Base-by-base conservation (phyloP, 208 protist species). In the Acanthamoeba culbertsoni region DNA sequence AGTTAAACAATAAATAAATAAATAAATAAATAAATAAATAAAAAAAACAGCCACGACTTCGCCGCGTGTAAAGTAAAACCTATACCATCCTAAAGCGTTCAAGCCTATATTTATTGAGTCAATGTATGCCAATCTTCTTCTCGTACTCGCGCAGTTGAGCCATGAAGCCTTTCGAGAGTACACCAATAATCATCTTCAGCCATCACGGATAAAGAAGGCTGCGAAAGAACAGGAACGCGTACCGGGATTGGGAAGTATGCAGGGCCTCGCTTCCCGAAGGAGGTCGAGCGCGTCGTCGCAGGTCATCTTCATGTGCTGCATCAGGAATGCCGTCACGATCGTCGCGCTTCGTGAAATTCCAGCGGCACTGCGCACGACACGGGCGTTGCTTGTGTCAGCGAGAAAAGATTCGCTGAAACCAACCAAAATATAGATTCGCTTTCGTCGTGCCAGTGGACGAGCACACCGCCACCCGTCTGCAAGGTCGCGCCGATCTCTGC, bases 321-420 rank as follows among this genome's bases (percentile, higher is more conserved):
- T 79, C 71, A 79, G 33, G 31, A 79, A 79, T 1, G 71, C 71
- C 0, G 20, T 79, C 7, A 79, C 71, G 12, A 79, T 79, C 42
- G 71, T 79, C 26, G 71, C 71, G n/a, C 71, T 79, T 51, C 71
- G 71, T 7, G 71, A 79, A 16, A 79, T 79, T 7, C 71, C 71
- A 5, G 71, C 71, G 20, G 51, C 71, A 79, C 71, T 79, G 71
- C 23, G 23, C 51, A 59, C 16, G 14, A 23, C 51, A 68, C 59
- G 59, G 8, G 28, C 31, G 59, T 7, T n/a, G n/a, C n/a, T n/a
- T n/a, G n/a, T n/a, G n/a, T n/a, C n/a, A n/a, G n/a, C n/a, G n/a
- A n/a, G n/a, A n/a, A n/a, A n/a, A n/a, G n/a, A n/a, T n/a, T n/a
- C n/a, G n/a, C n/a, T n/a, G 31, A 28, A n/a, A 68, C 20, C 28